Base-by-base conservation (phyloP, 2,329 filamentous ascomycete species). In the Fusarium redolens region DNA sequence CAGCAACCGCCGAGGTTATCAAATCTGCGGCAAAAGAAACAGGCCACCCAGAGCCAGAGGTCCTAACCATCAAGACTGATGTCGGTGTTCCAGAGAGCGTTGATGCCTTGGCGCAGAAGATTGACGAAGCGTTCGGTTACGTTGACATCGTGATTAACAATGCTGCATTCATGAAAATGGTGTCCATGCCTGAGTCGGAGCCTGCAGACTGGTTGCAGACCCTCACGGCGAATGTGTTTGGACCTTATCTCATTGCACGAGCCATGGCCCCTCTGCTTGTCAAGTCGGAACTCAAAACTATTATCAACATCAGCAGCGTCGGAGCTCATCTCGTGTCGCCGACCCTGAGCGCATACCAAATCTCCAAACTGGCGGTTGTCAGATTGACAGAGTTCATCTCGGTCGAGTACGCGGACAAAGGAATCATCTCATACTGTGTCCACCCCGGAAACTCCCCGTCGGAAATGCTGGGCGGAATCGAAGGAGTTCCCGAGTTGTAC, bases 361-460 rank as follows among this genome's bases (percentile, higher is more conserved):
- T 69, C 7, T 68, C 71, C 0, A 74, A 74, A n/a, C n/a, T 74
- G 5, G 71, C 71, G 0, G 37, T 74, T 18, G 30, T 63, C 22
- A 63, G 72, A 41, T n/a, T 74, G 13, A 63, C 71, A 4, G 72
- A 72, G 17, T 74, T 74, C 5, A 56, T 69, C 17, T 54, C 57
- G 4, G 28, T 43, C 4, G 71, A 74, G 28, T 72, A 74, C 20
- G 47, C 44, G 5, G 47, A 65, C 2, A n/a, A 68, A 7, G 55
- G 35, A 0, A 38, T 73, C 1, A 14, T 71, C 0, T 52, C 69
- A 1, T 73, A 64, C 41, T 63, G 37, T 5, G 43, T 73, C 2
- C 70, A 73, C 37, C 71, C 71, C 9, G 60, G 71, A 1, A 74
- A 74, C 17, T 28, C 72, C 17, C 63, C 71, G 4, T 69, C 71